These are phyloP conservation scores for Capsicum chinense DNA, from an alignment of 257 asterid genomes.

Conservation along the genomic window DNA sequence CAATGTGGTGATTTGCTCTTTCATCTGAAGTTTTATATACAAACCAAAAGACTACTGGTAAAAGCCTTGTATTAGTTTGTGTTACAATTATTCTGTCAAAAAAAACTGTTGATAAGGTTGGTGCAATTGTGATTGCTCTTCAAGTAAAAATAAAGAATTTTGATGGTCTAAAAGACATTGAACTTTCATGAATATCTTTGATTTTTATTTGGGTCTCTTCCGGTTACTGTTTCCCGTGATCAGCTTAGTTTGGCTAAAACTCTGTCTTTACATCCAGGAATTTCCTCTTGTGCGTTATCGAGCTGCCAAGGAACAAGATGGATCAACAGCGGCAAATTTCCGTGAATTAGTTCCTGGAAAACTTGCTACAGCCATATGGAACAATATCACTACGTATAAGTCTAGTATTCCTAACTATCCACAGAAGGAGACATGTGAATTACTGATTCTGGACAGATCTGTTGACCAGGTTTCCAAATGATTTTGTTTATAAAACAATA, in stretches of 20 bases:
- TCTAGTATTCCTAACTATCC: conserved; percentile 83
- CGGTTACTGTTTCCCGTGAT: background rate
- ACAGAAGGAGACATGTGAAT: conserved; percentile 83
- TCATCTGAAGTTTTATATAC: background rate
- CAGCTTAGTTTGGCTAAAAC: conserved; percentile 11
- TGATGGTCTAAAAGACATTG: background rate
- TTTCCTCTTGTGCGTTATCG: conserved; percentile 78
- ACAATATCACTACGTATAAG: conserved; percentile 60
- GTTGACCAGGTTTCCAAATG: conserved; percentile 71
- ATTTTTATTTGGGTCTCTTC: conserved; percentile 19
- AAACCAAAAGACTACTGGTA: conserved; percentile 20
- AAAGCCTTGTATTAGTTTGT: conserved; percentile 2
- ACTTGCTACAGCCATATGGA: conserved; percentile 86
- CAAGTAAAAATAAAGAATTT: background rate
- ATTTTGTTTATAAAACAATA: conserved; percentile 5
- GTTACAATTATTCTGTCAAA: conserved; percentile 1
- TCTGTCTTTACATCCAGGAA: conserved; percentile 30
- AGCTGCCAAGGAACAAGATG: conserved; percentile 62
- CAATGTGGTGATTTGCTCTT: conserved; percentile 25
- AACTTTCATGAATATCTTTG: background rate
- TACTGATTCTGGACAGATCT: conserved; percentile 91
- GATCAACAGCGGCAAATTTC: conserved; percentile 37
- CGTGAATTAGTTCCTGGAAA: conserved; percentile 75
- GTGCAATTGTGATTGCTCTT: conserved; percentile 1
- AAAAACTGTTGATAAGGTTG: conserved; percentile 4